A percentile compares a stretch with the other conserved stretches of the same genome.
These are phyloP conservation scores for Trametes gibbosa DNA, from an alignment of 768 basidiomycete genomes.

Conservation along the genomic window DNA sequence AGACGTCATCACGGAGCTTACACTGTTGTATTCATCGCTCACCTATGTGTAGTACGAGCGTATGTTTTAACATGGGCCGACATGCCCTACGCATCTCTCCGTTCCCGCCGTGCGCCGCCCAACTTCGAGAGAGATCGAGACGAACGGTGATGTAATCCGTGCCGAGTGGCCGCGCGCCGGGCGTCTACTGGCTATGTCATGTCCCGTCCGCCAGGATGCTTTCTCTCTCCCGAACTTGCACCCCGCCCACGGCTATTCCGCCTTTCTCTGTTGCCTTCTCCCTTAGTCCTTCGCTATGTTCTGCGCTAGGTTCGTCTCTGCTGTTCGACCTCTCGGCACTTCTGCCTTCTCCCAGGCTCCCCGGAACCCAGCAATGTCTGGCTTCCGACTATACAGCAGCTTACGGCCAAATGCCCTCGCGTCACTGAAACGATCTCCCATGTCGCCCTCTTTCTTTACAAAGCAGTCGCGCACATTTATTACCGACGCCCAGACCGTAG, in stretches of 20 bases:
- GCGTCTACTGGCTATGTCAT: constrained; percentile 8
- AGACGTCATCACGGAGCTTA: background rate
- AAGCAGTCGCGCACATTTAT: constrained; percentile 45
- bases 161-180: constrained; percentile 2
- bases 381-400: constrained; percentile 32
- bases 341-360: constrained; percentile 21
- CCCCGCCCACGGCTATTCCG: background rate
- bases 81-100: no score
- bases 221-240: background rate
- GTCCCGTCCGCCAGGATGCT: background rate
- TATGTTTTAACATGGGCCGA: no score
- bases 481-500: constrained; percentile 42
- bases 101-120: background rate
- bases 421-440: constrained; percentile 27
- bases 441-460: constrained; percentile 24
- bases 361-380: constrained; percentile 18
- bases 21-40: constrained; percentile 7
- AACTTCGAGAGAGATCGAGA: constrained; percentile 11
- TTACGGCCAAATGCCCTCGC: constrained; percentile 32
- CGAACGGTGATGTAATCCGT: constrained; percentile 7
- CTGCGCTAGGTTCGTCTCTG: constrained; percentile 24
- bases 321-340: constrained; percentile 22
- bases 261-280: background rate
- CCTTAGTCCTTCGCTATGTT: constrained; percentile 22
- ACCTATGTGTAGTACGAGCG: constrained; percentile 15